Base-by-base conservation (phyloP, 257 asterid genomes). In the Forsythia suspensa region DNA sequence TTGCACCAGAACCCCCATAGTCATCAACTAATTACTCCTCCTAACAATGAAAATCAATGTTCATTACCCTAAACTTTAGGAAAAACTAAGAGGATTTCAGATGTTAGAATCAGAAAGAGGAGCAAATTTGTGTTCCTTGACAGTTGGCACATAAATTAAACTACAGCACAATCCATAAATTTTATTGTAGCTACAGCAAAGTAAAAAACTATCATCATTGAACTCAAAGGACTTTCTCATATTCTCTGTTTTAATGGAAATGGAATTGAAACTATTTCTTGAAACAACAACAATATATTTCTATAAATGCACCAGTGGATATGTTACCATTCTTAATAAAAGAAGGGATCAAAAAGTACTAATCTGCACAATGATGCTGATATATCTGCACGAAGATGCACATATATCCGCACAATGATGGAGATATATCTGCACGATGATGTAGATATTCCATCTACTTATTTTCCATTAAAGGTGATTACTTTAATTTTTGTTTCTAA, bases 281-380 rank as follows among this genome's bases (percentile, higher is more conserved):
- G 41, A n/a, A 75, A 75, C 73, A 73, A 6, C 70, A 46, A 16
- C 71, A 67, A 18, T 39, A 57, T 51, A 67, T 37, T 71, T 29
- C 34, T 29, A 29, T 29, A 29, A 29, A 29, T 29, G 34, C 34
- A 29, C 34, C 34, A 29, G 34, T 29, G 34, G 34, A 29, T 29
- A 1, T 29, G 34, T 29, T 68, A 69, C 59, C 39, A n/a, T 41
- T 15, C 83, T 55, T 69, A 46, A 42, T 29, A 66, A 61, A 39
- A 76, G 63, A 39, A 76, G 63, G 63, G 29, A 57, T 16, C 24
- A 5, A 29, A 40, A 66, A 59, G 73, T 21, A 34, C 24, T 15
- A 42, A 81, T 68, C 57, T 43, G 16, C 39, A 61, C 52, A 18
- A 39, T 11, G 57, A 15, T 39, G 68, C 18, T 13, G 20, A 46